A percentile compares a stretch with the other conserved stretches of the same genome.
Conservation (phyloP, 2,329 filamentous ascomycete species). For the Aspergillus sp. region DNA sequence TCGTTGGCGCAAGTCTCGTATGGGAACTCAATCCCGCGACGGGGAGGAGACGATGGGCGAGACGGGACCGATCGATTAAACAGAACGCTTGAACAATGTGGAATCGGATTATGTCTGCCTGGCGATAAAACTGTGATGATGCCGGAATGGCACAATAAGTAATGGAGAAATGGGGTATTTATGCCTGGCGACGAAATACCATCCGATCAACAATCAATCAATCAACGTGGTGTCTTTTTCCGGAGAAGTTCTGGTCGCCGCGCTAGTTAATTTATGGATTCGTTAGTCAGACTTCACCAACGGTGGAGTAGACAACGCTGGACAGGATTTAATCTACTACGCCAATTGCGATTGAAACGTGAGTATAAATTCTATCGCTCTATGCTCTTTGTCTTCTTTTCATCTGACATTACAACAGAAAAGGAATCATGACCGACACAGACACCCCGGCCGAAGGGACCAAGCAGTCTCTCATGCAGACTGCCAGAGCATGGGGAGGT, state of each 20-base stretch:
- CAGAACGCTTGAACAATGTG: not conserved
- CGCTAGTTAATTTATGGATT: not conserved
- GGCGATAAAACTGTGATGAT: too few relatives aligned
- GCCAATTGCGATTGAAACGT: too few relatives aligned
- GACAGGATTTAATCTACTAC: too few relatives aligned
- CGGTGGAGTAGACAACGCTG: too few relatives aligned
- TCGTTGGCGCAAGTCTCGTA: constrained; percentile 1
- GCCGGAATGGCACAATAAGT: too few relatives aligned
- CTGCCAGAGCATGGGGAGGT: constrained; percentile 40
- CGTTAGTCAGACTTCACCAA: not conserved
- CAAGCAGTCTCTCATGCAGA: constrained; percentile 33
- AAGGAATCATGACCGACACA: constrained; percentile 18
- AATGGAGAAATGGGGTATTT: too few relatives aligned
- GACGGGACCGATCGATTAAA: not conserved
- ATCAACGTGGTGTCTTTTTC: constrained; percentile 21
- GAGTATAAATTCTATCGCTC: not conserved
- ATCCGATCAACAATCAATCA: constrained; percentile 8
- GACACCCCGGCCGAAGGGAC: constrained; percentile 26
- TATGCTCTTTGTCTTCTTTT: not conserved
- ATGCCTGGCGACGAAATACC: too few relatives aligned
- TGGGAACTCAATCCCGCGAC: constrained; percentile 1
- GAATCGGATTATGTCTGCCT: too few relatives aligned
- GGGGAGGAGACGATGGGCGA: not conserved
- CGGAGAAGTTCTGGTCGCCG: not conserved
- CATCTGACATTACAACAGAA: not conserved